Base-by-base conservation (phyloP, 495 filamentous ascomycete species). In the Polyplosphaeria fusca region DNA sequence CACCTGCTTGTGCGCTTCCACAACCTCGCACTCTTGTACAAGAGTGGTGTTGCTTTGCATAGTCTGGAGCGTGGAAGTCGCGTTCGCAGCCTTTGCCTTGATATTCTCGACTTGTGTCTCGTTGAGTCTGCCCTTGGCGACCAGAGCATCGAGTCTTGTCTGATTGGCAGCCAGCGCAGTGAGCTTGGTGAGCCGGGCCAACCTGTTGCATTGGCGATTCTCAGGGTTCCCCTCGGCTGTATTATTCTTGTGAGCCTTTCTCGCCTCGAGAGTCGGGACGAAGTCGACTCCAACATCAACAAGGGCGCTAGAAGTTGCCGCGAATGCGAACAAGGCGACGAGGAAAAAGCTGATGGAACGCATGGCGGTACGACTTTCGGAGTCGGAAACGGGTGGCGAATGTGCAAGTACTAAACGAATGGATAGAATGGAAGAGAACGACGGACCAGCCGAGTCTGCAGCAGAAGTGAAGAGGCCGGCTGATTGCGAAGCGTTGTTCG, bases 1-100 rank as follows among this genome's bases (percentile, higher is more conserved):
- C 26, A 51, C 51, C 46, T 50, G 44, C 58, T 55, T 11, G n/a
- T 55, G 46, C 9, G 58, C 58, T 41, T 56, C 58, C 5, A 61
- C 51, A 18, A 56, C 52, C 1, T 35, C 35, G 41, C 58, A 61
- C 13, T 50, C 47, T 9, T 44, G 16, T 25, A 61, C 58, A 25
- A 61, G 40, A 0, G 58, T 61, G 12, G 51, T 51, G 30, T 61
- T 61, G 5, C 25, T n/a, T 26, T 26, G 18, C 58, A 61, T 45
- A 4, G 43, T 35, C 27, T 41, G 11, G 13, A 61, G 47, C 28
- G 45, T 45, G 19, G 51, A 40, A 4, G 58, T 61, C 2, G 58
- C 58, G 25, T 61, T 61, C 12, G 43, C 58, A 40, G 45, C 45
- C 39, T 52, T 55, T 11, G 45, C 58, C 39, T 55, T 25, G 18